A percentile compares a stretch with the other conserved stretches of the same genome.
These are phyloP conservation scores for Asclepias syriaca DNA, from an alignment of 257 asterid genomes.

Conservation along the genomic window DNA sequence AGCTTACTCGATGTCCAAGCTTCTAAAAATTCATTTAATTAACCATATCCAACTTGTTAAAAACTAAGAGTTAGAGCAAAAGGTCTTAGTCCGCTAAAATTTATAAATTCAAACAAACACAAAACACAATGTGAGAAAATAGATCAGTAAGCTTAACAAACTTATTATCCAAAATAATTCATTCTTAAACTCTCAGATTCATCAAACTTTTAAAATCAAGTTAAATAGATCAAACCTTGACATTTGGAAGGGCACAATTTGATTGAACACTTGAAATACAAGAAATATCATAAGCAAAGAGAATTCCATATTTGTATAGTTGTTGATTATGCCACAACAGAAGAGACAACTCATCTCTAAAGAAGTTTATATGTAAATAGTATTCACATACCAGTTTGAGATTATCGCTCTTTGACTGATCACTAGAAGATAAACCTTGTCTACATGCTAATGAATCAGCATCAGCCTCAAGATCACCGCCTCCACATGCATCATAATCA, in stretches of 20 bases:
- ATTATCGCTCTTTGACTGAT: conserved; percentile 56
- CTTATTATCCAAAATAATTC: not conserved
- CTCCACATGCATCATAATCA: conserved; percentile 63
- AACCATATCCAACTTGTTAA: not conserved
- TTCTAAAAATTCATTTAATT: not conserved
- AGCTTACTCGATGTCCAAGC: not conserved
- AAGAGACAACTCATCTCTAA: not conserved
- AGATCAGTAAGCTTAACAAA: not conserved
- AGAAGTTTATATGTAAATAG: conserved; percentile 5
- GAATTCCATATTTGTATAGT: not conserved
- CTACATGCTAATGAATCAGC: conserved; percentile 87
- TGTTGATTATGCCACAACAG: not conserved
- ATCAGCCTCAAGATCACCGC: conserved; percentile 95
- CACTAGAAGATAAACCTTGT: conserved; percentile 79
- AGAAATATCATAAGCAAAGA: conserved; percentile 3
- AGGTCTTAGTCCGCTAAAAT: not conserved
- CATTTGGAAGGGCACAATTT: not conserved
- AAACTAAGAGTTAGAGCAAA: not conserved
- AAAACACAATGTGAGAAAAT: not conserved
- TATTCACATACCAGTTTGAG: conserved; percentile 46
- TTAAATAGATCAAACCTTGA: not conserved
- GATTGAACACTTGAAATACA: not conserved
- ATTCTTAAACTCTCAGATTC: not conserved
- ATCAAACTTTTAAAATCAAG: not conserved
- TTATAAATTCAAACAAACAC: not conserved